Evolutionary conservation across 352 stramenopile species (phyloP), one percentile per base, ranked within the genome.

Genomic region (Globisporangium nunn): DNA sequence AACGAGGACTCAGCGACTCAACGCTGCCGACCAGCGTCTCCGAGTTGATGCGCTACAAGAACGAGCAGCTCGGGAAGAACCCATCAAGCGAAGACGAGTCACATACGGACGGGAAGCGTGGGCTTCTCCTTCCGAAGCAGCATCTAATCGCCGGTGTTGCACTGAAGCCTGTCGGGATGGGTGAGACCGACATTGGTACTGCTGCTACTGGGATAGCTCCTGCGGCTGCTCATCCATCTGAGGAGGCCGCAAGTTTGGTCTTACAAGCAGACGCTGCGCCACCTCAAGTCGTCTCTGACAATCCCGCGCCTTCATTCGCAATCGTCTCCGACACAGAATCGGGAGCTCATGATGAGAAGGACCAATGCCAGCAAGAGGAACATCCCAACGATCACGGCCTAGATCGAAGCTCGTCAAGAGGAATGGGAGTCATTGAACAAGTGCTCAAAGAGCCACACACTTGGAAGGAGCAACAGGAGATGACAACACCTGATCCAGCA

Each of bases 11-110:
- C 6, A 39, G 23, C 6, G 50, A 54, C 29, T 50, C 44, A 14
- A 50, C 31, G n/a, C 29, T 57, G 30, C 33, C 43, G 35, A 44
- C 17, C 44, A 7, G 29, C 0, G 28, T 41, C 1, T 44, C 52
- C 11, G 50, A 50, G 10, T 31, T 63, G 28, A 18, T 43, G 30
- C 58, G 58, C 12, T 49, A 48, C 12, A 53, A 35, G 50, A 63
- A 51, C 31, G 58, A 63, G 28, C 50, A 48, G 46, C 8, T 58
- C 12, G 45, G 54, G 6, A 53, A 53, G 31, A 54, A 35, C 6
- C 45, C 35, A 7, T 12, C 58, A 11, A 56, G 18, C 8, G 7
- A 18, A 28, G 18, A 31, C 15, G 35, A 45, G 8, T 17, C 18
- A 30, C 1, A 6, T 12, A 62, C 30, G 33, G 43, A 62, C 10